phyloP scores from a whole-genome alignment of 371 early-diverging fungal species.

The Mortierella sp. region DNA sequence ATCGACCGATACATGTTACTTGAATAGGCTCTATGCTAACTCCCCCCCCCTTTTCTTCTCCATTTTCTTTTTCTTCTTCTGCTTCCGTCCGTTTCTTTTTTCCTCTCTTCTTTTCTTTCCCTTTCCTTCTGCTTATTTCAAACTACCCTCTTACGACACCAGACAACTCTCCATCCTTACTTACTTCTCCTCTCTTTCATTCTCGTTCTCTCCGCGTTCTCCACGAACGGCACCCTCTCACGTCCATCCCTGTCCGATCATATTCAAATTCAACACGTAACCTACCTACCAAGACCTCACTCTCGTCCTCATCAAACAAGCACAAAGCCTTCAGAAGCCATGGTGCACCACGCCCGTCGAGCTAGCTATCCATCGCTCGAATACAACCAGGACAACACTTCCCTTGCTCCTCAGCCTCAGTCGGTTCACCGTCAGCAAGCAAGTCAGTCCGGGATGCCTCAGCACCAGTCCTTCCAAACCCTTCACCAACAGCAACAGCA shows the following conservation, averaged over 20 bases:
- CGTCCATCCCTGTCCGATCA: neutral
- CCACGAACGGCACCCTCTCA: neutral
- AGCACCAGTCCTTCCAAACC: conserved; percentile 1
- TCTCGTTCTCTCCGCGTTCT: neutral
- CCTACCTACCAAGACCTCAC: neutral
- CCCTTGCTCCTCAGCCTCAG: neutral
- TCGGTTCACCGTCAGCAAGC: neutral
- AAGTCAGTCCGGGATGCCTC: neutral
- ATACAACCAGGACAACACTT: neutral
- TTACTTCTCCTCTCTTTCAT: neutral
- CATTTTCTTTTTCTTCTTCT: neutral
- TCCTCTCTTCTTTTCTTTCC: neutral
- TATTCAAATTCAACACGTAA: neutral
- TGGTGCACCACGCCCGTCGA: conserved; percentile 24
- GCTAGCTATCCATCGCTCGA: conserved; percentile 10
- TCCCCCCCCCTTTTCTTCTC: neutral
- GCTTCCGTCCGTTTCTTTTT: neutral
- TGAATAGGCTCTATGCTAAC: neutral
- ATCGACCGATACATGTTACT: neutral
- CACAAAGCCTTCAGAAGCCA: neutral
- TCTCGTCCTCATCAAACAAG: neutral
- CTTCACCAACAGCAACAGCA: conserved; percentile 6
- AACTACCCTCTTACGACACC: neutral
- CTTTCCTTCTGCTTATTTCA: neutral
- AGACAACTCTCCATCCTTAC: neutral